Evolutionary conservation across 2,329 filamentous ascomycete genomes (phyloP).

Genomic region (Venturia aucupariae): DNA sequence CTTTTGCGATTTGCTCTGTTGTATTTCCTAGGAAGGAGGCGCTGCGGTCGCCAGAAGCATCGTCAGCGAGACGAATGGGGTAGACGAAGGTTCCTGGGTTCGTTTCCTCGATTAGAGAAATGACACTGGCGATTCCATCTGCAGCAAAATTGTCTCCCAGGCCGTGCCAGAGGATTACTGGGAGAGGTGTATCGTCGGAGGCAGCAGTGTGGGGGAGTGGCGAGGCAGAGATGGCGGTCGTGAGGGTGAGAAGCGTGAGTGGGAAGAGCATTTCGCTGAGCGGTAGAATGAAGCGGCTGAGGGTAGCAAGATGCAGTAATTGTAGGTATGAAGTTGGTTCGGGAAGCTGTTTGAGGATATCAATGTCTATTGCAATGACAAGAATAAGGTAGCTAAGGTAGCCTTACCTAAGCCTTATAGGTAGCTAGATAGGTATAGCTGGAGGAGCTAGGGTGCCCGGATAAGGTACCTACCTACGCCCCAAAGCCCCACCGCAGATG

Average conservation of each 20-base stretch:
- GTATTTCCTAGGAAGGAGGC: conserved; percentile 90
- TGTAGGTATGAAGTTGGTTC: too few relatives aligned
- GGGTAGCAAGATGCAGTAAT: not conserved
- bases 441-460: too few relatives aligned
- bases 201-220: not conserved
- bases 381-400: too few relatives aligned
- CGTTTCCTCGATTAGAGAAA: conserved; percentile 57
- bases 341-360: too few relatives aligned
- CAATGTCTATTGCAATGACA: too few relatives aligned
- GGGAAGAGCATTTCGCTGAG: not conserved
- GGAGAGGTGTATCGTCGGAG: conserved; percentile 50
- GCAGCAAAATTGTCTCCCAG: conserved; percentile 66
- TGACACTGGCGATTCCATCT: conserved; percentile 64
- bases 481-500: too few relatives aligned
- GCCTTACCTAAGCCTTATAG: too few relatives aligned
- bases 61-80: conserved; percentile 61
- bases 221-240: conserved; percentile 2
- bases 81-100: conserved; percentile 82
- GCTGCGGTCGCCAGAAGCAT: conserved; percentile 60
- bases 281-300: too few relatives aligned
- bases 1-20: conserved; percentile 62
- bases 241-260: not conserved
- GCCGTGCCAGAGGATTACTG: conserved; percentile 91
- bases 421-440: too few relatives aligned
- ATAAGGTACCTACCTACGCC: too few relatives aligned